Conservation (phyloP, 208 protist species). For the Trypanosoma theileri region DNA sequence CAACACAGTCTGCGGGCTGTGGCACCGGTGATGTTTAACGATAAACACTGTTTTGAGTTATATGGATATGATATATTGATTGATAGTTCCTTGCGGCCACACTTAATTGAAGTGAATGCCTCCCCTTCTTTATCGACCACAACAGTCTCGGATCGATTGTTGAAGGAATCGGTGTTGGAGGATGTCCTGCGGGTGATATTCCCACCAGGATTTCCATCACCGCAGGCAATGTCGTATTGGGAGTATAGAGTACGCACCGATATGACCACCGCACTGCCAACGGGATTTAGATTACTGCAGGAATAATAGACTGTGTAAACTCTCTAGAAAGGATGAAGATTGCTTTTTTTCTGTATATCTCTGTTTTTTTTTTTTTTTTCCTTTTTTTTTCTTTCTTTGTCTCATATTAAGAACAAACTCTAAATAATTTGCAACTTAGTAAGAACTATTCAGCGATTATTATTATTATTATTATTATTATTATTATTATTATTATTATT, state of each 20-base stretch:
- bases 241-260: conserved; percentile 82
- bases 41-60: conserved; percentile 96
- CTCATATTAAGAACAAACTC: too few species aligned
- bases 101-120: conserved; percentile 97
- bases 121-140: conserved; percentile 90
- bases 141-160: conserved; percentile 71
- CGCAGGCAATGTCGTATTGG: conserved; percentile 68
- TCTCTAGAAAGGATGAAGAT: too few species aligned
- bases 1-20: conserved; percentile 90
- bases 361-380: too few species aligned
- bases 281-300: conserved; percentile 71
- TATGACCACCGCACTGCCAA: conserved; percentile 57
- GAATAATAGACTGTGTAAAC: background rate
- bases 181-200: conserved; percentile 85
- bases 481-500: too few species aligned
- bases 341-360: too few species aligned
- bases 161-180: conserved; percentile 84
- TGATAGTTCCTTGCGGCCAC: conserved; percentile 93
- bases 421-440: too few species aligned
- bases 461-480: too few species aligned
- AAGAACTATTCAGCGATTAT: too few species aligned
- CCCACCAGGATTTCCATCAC: conserved; percentile 67
- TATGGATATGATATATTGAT: conserved; percentile 98
- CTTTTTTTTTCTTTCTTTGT: too few species aligned
- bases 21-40: conserved; percentile 93